Conservation (phyloP, 2,329 filamentous ascomycete species). For the Fusarium sp. region DNA sequence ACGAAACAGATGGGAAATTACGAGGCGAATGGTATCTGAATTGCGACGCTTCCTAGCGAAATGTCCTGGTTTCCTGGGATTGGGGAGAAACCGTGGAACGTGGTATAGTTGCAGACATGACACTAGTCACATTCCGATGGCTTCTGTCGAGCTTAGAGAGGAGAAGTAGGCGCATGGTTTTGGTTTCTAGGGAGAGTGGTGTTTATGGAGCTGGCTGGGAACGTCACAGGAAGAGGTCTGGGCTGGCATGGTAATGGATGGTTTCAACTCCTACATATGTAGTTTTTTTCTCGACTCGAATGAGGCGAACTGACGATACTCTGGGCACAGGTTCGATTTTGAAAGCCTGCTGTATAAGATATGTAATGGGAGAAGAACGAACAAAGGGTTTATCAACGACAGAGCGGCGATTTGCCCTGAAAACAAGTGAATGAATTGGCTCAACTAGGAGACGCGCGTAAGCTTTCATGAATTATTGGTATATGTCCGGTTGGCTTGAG, state of each 20-base stretch:
- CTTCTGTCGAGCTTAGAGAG: conserved; percentile 22
- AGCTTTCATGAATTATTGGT: neutral
- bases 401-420: neutral
- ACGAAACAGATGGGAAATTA: conserved; percentile 24
- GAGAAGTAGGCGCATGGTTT: conserved; percentile 41
- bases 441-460: neutral
- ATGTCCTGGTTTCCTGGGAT: conserved; percentile 18
- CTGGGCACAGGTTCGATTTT: conserved; percentile 5
- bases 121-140: conserved; percentile 34
- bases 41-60: conserved; percentile 18
- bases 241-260: conserved; percentile 36
- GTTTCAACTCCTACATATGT: conserved; percentile 37
- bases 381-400: neutral
- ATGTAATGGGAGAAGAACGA: conserved; percentile 1
- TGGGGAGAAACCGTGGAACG: conserved; percentile 17
- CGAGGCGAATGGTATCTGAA: conserved; percentile 19
- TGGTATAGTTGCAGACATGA: conserved; percentile 19
- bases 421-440: neutral
- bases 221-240: conserved; percentile 25
- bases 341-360: neutral
- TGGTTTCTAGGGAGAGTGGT: conserved; percentile 38
- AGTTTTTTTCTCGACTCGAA: conserved; percentile 31
- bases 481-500: neutral
- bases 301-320: conserved; percentile 38
- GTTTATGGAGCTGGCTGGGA: conserved; percentile 39